phyloP scores from a whole-genome alignment of 2,329 filamentous ascomycete species.

The Juglanconis juglandina region DNA sequence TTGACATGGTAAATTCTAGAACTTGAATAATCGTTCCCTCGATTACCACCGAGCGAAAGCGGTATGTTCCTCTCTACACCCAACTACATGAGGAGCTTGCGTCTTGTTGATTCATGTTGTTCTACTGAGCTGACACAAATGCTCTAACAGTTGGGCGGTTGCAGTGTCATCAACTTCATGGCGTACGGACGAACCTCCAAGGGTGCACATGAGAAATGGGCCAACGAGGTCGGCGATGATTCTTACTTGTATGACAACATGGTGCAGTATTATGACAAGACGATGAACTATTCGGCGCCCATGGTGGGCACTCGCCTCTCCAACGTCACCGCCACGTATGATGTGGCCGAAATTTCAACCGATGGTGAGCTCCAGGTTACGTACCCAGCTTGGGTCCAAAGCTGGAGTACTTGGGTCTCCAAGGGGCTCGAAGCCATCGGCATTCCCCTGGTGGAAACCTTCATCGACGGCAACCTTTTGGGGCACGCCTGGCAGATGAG shows the following conservation, averaged over 20 bases:
- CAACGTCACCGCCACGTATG: constrained; percentile 1
- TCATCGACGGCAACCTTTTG: neutral
- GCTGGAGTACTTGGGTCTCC: constrained; percentile 7
- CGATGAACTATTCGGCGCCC: constrained; percentile 4
- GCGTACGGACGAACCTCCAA: neutral
- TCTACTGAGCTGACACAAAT: neutral
- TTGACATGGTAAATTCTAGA: no score
- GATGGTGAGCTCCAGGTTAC: neutral
- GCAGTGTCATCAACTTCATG: constrained; percentile 5
- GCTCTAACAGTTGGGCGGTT: neutral
- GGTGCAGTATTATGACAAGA: constrained; percentile 7
- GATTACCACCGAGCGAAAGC: no score
- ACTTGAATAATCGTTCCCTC: no score
- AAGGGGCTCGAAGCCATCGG: constrained; percentile 4
- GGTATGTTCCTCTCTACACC: no score
- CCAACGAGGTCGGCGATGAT: constrained; percentile 7
- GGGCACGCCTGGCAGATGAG: neutral
- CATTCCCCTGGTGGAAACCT: neutral
- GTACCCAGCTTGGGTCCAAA: constrained; percentile 1
- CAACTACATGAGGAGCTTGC: neutral
- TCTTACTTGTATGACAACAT: constrained; percentile 8
- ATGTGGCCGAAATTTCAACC: neutral
- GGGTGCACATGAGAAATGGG: constrained; percentile 9
- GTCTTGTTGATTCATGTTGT: neutral
- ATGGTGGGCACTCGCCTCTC: neutral